Evolutionary conservation across 2,329 filamentous ascomycete species (phyloP), one percentile per base, ranked within the genome.

Genomic region (Sporothrix variecibatus): DNA sequence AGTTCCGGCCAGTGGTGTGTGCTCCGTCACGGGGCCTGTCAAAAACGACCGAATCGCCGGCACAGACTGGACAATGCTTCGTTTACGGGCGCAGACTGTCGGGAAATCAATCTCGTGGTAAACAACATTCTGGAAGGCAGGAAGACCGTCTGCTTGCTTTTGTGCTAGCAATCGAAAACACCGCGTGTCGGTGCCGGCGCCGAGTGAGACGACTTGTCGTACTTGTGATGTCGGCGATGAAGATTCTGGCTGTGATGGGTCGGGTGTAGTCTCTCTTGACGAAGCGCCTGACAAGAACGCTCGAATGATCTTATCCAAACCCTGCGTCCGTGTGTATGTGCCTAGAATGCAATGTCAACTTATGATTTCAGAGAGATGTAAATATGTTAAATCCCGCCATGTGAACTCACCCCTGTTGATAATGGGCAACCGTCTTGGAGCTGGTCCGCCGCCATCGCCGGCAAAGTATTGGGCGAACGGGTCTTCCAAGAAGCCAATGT

Each of bases 91-190:
- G n/a, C 90, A 91, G 72, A 95, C 94, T 28, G 87, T 82, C 0
- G 92, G 87, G 79, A 98, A 98, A 82, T 99, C 96, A 73, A 99
- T 86, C 82, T 99, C 96, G 81, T 98, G 95, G 81, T 98, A 99
- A 74, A 92, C 81, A 23, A 97, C 82, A 15, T 82, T 79, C 17
- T 79, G 76, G 28, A 76, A 74, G 7, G 75, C 72, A 0, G 84
- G 28, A 5, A 15, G 28, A 43, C 28, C 31, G 23, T 56, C 31
- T 4, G 28, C 15, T 15, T 31, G 40, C 23, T 46, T 11, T 34
- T 58, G 72, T 9, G 88, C 82, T 75, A 93, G 87, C 0, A 98
- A 84, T 26, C 94, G 91, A 79, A 98, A 94, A 75, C 91, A 92
- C 20, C 96, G 89, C 7, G 96, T 98, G 81, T 99, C 96, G 12